phyloP scores from a whole-genome alignment of 139 green algal species.

The Picochlorum sp. region DNA sequence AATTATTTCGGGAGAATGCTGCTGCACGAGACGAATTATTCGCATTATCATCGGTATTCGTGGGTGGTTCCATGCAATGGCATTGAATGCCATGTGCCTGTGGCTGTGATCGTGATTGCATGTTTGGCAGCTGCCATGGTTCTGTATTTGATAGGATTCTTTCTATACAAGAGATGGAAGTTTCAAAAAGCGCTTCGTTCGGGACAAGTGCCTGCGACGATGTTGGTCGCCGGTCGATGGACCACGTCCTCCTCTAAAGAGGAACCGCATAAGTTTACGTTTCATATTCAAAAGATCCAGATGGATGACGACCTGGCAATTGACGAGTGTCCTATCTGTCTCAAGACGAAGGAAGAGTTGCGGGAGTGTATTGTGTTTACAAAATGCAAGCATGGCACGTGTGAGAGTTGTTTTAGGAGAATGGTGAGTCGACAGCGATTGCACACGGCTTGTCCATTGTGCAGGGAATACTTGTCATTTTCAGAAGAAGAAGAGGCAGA shows the following conservation, averaged over 20 bases:
- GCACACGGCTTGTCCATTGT: constrained; percentile 7
- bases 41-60: neutral
- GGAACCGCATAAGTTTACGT: neutral
- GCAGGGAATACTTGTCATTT: neutral
- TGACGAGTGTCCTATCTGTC: constrained; percentile 6
- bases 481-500: constrained; percentile 1
- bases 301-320: neutral
- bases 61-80: constrained; percentile 1
- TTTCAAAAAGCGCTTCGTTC: constrained; percentile 2
- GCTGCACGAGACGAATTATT: neutral
- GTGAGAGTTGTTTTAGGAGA: constrained; percentile 7
- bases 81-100: neutral
- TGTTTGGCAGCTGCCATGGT: neutral
- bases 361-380: constrained; percentile 1
- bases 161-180: constrained; percentile 3
- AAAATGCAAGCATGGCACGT: constrained; percentile 9
- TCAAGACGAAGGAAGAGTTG: neutral
- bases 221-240: neutral
- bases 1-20: neutral
- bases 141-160: constrained; percentile 1
- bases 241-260: neutral
- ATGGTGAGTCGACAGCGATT: neutral
- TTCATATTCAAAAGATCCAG: neutral
- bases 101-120: neutral
- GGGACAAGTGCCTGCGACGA: neutral